phyloP scores from a whole-genome alignment of 441 rosid genomes.

The Eutrema salsugineum region DNA sequence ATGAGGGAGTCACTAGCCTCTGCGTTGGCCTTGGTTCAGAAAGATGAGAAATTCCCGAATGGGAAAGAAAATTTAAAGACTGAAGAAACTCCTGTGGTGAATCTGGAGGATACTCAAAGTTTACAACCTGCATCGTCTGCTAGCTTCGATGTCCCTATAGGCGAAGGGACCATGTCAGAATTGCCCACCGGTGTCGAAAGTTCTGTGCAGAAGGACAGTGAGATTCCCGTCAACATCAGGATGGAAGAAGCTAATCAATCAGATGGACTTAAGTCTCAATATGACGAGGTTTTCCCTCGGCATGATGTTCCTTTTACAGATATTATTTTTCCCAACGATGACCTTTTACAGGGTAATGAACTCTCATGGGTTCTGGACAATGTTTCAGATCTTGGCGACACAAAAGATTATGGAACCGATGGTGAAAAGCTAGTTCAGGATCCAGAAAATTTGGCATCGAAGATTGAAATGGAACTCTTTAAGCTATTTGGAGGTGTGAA shows the following conservation, averaged over 20 bases:
- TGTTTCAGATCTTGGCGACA: slow-evolving; percentile 39
- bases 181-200: slow-evolving; percentile 25
- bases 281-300: slow-evolving; percentile 41
- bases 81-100: slow-evolving; percentile 27
- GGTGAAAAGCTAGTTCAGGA: slow-evolving; percentile 31
- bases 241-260: slow-evolving; percentile 23
- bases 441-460: slow-evolving; percentile 58
- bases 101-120: slow-evolving; percentile 31
- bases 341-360: slow-evolving; percentile 94
- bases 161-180: slow-evolving; percentile 12
- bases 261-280: slow-evolving; percentile 42
- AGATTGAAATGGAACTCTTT: slow-evolving; percentile 80
- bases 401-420: slow-evolving; percentile 31
- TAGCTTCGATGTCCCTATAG: slow-evolving; percentile 22
- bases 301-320: slow-evolving; percentile 71
- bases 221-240: slow-evolving; percentile 20
- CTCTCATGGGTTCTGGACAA: slow-evolving; percentile 86
- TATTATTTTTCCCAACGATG: slow-evolving; percentile 75
- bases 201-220: slow-evolving; percentile 25
- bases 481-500: slow-evolving; percentile 93
- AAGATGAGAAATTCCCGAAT: slow-evolving; percentile 30
- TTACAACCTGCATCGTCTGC: slow-evolving; percentile 26
- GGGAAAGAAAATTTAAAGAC: slow-evolving; percentile 37
- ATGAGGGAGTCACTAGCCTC: slow-evolving; percentile 79
- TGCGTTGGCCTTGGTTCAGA: slow-evolving; percentile 69